Evolutionary conservation across 768 basidiomycete genomes (phyloP).

Genomic region (Podaxis rugospora): DNA sequence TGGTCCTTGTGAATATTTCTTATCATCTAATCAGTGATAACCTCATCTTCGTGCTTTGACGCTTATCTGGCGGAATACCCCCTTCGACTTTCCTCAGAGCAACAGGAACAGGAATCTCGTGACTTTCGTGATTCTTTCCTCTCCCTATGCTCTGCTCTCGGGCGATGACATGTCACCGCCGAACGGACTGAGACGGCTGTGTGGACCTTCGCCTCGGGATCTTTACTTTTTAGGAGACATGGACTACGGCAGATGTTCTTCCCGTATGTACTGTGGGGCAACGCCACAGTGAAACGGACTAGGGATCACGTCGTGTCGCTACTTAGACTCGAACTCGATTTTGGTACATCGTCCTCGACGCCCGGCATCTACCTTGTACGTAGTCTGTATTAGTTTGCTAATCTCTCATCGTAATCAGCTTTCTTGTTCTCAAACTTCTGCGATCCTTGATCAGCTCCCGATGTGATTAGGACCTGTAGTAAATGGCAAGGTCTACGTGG

Average conservation of each 20-base stretch:
- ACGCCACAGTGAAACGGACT: neutral
- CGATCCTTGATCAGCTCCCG: neutral
- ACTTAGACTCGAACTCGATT: neutral
- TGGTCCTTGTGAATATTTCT: neutral
- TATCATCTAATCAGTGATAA: neutral
- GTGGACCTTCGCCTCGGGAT: neutral
- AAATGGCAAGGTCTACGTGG: neutral
- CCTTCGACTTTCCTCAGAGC: neutral
- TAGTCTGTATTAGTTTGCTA: neutral
- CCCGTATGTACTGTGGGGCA: neutral
- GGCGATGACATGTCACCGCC: neutral
- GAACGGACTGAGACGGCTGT: neutral
- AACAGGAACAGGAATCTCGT: neutral
- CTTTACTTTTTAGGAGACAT: neutral
- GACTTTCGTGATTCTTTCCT: neutral
- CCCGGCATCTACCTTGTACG: neutral
- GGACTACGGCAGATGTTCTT: neutral
- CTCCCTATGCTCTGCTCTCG: neutral
- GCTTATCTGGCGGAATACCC: constrained; percentile 1
- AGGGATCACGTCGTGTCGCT: neutral
- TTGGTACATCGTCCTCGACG: neutral
- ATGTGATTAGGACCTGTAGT: neutral
- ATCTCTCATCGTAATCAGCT: neutral
- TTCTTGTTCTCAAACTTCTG: neutral
- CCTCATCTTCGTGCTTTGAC: neutral